Evolutionary conservation across 352 stramenopile genomes (phyloP), one percentile per base, ranked within the genome.

Genomic region (Pythium pyrilobum): DNA sequence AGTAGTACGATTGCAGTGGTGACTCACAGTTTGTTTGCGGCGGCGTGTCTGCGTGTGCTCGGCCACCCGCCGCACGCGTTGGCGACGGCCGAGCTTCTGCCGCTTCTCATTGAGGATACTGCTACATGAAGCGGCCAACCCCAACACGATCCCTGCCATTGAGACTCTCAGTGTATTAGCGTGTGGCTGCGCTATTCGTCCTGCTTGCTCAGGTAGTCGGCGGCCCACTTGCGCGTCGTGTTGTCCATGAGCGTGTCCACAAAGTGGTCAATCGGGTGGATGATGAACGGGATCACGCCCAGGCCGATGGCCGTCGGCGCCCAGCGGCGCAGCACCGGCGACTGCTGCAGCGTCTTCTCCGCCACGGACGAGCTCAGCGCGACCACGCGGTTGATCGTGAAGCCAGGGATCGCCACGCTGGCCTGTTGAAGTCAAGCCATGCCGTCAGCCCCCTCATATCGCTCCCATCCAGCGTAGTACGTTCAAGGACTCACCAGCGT

Each of bases 341-440:
- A 82, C 45, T 66, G 70, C 55, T 74, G 69, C 4, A 62, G 45
- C 12, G 56, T 67, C n/a, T 62, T 65, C 25, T 85, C 52, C 18
- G 69, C 66, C 18, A 69, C 56, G 16, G 58, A 42, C 2, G 60
- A 61, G 45, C 63, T 81, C 46, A 74, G 34, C 13, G 74, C 76
- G 21, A 87, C 82, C 46, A 89, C 64, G 18, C 81, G 64, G 59
- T 96, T 95, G 69, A 96, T 96, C 4, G 77, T 87, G 34, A 89
- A 82, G n/a, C 84, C 86, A 20, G 86, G 86, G 28, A 96, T 81
- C 21, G 62, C 71, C 9, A 95, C 86, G 41, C 78, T 92, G 24
- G 86, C 84, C 71, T 85, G 46, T 13, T 5, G 3, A 29, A 48
- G 21, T 40, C 12, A 10, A 21, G 20, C 55, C 20, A 37, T 21